These are phyloP conservation scores for Dillenia suffruticosa DNA, from an alignment of 164 flowering plant genomes.

Conservation along the genomic window DNA sequence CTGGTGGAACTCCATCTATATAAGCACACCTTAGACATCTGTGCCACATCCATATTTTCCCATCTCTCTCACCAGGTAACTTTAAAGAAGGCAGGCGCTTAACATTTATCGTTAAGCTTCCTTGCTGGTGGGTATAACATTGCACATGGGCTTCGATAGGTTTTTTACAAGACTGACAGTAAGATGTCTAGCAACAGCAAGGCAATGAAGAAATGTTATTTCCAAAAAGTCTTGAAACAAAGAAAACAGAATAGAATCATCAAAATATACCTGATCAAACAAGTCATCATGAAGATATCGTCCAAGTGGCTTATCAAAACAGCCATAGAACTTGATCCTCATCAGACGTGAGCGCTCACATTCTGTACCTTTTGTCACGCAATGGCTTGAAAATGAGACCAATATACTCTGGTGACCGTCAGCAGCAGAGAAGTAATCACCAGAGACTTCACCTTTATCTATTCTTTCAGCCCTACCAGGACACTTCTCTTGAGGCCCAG, in stretches of 20 bases:
- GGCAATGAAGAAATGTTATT: neutral
- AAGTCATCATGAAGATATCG: conserved; percentile 79
- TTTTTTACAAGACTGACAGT: conserved; percentile 66
- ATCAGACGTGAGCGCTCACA: conserved; percentile 83
- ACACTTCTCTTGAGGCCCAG: conserved; percentile 23
- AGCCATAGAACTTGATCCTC: conserved; percentile 87
- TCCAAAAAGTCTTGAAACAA: neutral
- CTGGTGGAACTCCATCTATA: conserved; percentile 82
- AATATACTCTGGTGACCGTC: conserved; percentile 81
- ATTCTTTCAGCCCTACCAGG: conserved; percentile 18
- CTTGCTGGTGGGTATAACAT: conserved; percentile 87
- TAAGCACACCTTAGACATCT: conserved; percentile 81
- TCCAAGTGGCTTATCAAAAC: conserved; percentile 91
- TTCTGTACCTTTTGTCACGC: conserved; percentile 66
- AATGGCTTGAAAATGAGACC: conserved; percentile 79
- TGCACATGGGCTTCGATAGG: conserved; percentile 76
- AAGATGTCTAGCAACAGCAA: conserved; percentile 43
- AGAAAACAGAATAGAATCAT: neutral
- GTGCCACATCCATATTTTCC: conserved; percentile 99
- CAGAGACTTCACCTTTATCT: conserved; percentile 36
- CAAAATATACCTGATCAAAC: conserved; percentile 64
- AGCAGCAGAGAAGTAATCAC: conserved; percentile 55
- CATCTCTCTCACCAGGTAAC: conserved; percentile 84
- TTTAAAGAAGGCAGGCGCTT: conserved; percentile 50
- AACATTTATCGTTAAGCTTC: conserved; percentile 78